A percentile compares a stretch with the other conserved stretches of the same genome.
Evolutionary conservation across 176 grass and related monocot species (phyloP).

Genomic region (Oryza longistaminata): DNA sequence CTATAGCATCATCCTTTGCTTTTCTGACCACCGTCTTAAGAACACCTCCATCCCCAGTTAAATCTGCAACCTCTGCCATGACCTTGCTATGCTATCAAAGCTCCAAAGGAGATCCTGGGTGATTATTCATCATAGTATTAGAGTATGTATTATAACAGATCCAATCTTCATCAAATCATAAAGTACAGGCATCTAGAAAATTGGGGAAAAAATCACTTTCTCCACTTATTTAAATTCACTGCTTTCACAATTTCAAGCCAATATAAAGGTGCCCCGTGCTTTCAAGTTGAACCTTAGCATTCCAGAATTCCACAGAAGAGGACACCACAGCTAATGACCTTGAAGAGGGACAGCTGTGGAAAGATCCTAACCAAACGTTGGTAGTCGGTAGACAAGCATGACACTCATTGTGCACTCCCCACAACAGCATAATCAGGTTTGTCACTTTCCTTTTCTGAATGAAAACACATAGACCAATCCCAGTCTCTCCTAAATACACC

Average conservation of each 20-base stretch:
- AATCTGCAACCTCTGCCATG: slow-evolving; percentile 85
- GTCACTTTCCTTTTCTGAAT: background rate
- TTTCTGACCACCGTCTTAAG: slow-evolving; percentile 75
- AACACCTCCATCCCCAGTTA: slow-evolving; percentile 85
- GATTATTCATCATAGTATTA: background rate
- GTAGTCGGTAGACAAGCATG: background rate
- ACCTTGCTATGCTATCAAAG: background rate
- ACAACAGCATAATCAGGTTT: background rate
- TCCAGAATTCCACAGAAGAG: background rate
- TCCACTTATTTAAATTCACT: background rate
- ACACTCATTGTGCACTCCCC: background rate
- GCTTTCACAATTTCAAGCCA: background rate
- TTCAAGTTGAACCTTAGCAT: background rate
- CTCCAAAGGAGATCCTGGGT: background rate
- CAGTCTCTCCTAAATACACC: background rate
- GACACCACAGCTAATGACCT: background rate
- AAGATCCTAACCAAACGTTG: background rate
- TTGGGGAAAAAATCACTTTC: background rate
- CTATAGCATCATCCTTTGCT: slow-evolving; percentile 74
- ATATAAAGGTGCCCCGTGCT: background rate
- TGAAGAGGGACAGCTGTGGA: background rate
- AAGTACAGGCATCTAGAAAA: background rate
- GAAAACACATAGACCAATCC: background rate
- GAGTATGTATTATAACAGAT: background rate
- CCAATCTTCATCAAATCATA: background rate